Conservation (phyloP, 352 stramenopile species). For the Globisporangium ultimum region DNA sequence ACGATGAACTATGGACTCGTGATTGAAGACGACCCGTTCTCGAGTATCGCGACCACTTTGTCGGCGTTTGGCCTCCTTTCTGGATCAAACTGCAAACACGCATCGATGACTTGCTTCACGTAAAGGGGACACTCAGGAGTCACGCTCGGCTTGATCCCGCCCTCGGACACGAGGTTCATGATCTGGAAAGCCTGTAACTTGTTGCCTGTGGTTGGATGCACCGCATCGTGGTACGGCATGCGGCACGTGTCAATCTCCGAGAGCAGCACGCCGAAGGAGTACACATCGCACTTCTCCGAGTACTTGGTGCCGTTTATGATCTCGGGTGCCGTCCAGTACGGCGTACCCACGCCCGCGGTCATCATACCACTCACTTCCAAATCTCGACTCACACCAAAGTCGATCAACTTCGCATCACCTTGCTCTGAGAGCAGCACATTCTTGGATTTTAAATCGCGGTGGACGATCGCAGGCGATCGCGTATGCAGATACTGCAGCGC, state of each 20-base stretch:
- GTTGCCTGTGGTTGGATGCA: slow-evolving; percentile 16
- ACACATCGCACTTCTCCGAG: no score
- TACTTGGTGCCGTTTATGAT: neutral
- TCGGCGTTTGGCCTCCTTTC: no score
- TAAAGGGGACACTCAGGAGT: slow-evolving; percentile 25
- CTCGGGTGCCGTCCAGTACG: slow-evolving; percentile 27
- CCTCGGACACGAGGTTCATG: slow-evolving; percentile 33
- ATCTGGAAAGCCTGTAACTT: slow-evolving; percentile 37
- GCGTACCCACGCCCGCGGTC: slow-evolving; percentile 6
- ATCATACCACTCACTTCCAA: no score
- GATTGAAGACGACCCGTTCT: no score
- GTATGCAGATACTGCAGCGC: slow-evolving; percentile 35
- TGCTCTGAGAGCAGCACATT: no score
- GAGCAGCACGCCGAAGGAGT: no score
- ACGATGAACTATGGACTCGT: no score
- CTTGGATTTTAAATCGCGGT: slow-evolving; percentile 45
- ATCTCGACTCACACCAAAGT: no score
- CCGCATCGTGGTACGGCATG: slow-evolving; percentile 23
- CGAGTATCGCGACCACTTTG: no score
- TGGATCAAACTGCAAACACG: no score
- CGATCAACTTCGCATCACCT: no score
- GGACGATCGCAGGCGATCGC: slow-evolving; percentile 30
- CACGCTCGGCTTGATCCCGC: slow-evolving; percentile 37
- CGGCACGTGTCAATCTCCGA: neutral
- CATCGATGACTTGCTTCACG: no score